Conservation (phyloP, 306 rosid genomes). For the Casuarina glauca region DNA sequence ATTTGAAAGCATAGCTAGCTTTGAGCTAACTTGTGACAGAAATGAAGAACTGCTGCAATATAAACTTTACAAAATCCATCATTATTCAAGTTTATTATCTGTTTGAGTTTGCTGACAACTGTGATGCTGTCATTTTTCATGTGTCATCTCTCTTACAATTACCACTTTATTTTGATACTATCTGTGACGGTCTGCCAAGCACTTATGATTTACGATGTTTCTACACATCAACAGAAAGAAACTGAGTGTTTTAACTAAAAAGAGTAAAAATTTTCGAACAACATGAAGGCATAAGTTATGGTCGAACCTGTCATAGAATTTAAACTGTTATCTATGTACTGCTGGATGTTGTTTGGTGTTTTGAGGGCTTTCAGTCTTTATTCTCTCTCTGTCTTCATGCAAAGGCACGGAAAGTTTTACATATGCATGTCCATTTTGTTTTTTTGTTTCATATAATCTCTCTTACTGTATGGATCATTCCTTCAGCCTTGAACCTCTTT, state of each 20-base stretch:
- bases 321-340: not conserved
- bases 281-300: not conserved
- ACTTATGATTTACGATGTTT: not conserved
- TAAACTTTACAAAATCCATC: constrained; percentile 7
- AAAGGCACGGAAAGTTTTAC: too few species aligned
- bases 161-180: not conserved
- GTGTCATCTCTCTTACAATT: not conserved
- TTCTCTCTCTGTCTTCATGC: not conserved
- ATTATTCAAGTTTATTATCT: constrained; percentile 16
- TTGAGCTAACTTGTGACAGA: constrained; percentile 11
- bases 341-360: not conserved
- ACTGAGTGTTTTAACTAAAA: not conserved
- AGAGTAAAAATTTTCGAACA: not conserved
- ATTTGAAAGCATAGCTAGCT: constrained; percentile 12
- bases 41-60: constrained; percentile 6
- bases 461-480: not conserved
- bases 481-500: not conserved
- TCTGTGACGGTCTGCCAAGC: not conserved
- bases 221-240: not conserved
- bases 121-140: not conserved
- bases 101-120: constrained; percentile 24
- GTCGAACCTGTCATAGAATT: not conserved
- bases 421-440: not conserved
- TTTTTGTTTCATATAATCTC: not conserved
- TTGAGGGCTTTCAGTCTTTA: not conserved